Evolutionary conservation across 176 grass and related monocot genomes (phyloP).

Genomic region (Avena insularis): DNA sequence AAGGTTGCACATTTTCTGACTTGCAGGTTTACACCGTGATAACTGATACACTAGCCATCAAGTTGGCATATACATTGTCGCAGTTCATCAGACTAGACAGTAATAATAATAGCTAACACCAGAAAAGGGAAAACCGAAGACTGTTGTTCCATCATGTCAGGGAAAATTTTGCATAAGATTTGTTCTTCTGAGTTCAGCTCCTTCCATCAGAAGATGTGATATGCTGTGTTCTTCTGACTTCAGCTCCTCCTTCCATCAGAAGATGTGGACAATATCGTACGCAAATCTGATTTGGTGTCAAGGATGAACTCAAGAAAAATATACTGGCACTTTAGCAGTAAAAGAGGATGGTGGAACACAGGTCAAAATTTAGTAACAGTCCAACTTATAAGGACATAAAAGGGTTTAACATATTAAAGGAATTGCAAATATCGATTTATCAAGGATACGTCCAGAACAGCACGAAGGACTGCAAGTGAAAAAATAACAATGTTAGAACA

Average conservation of each 20-base stretch:
- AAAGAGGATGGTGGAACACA: background rate
- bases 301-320: conserved; percentile 49
- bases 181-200: background rate
- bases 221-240: background rate
- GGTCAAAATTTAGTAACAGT: background rate
- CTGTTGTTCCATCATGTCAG: background rate
- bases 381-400: background rate
- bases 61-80: background rate
- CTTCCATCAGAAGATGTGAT: conserved; percentile 70
- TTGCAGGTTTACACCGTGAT: background rate
- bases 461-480: conserved; percentile 87
- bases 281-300: conserved; percentile 78
- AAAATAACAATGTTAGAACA: conserved; percentile 40
- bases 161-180: background rate
- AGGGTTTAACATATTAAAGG: background rate
- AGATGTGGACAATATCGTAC: conserved; percentile 90
- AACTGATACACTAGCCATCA: background rate
- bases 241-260: conserved; percentile 59
- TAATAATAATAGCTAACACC: conserved; percentile 19
- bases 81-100: background rate
- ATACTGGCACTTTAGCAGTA: background rate
- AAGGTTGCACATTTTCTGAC: background rate
- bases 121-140: conserved; percentile 19
- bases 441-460: conserved; percentile 98
- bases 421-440: conserved; percentile 34